Conservation (phyloP, 2,329 filamentous ascomycete genomes). For the Stemphylium lycopersici region DNA sequence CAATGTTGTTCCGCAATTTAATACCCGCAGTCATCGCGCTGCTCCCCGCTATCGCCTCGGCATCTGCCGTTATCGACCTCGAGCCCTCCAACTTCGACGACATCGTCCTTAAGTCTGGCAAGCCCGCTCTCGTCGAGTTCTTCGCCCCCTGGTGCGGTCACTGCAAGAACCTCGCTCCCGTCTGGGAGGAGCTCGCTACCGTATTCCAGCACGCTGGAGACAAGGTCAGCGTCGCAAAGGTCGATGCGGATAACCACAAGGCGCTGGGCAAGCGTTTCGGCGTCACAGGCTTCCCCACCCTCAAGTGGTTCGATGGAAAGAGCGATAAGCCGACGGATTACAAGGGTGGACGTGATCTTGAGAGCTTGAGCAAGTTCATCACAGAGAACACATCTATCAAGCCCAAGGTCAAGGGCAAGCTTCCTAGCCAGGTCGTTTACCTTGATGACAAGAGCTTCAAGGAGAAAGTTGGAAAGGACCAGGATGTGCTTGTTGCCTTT, state of each 20-base stretch:
- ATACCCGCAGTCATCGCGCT: conserved; percentile 42
- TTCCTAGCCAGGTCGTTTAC: conserved; percentile 77
- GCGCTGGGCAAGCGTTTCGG: conserved; percentile 83
- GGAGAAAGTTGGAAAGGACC: conserved; percentile 77
- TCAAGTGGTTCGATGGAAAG: conserved; percentile 98
- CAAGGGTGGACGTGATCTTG: conserved; percentile 83
- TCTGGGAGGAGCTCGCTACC: conserved; percentile 88
- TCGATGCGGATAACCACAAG: conserved; percentile 91
- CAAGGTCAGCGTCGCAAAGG: conserved; percentile 88
- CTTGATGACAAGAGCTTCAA: conserved; percentile 82
- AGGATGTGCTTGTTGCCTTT: conserved; percentile 93
- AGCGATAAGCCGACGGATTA: conserved; percentile 85
- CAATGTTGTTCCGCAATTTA: conserved; percentile 43
- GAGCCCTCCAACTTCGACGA: conserved; percentile 90
- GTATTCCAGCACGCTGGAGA: conserved; percentile 75
- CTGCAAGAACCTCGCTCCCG: conserved; percentile 95
- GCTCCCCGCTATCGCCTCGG: conserved; percentile 56
- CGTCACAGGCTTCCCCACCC: conserved; percentile 91
- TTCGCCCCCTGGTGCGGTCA: conserved; percentile 99
- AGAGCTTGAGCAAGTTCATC: conserved; percentile 81
- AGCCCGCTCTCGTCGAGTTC: conserved; percentile 96
- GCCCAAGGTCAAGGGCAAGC: conserved; percentile 74
- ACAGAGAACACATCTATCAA: conserved; percentile 85
- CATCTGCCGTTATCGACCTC: conserved; percentile 88
- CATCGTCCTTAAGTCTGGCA: conserved; percentile 86